Evolutionary conservation across 2,329 filamentous ascomycete genomes (phyloP).

Genomic region (Byssoonygena ceratinophila): DNA sequence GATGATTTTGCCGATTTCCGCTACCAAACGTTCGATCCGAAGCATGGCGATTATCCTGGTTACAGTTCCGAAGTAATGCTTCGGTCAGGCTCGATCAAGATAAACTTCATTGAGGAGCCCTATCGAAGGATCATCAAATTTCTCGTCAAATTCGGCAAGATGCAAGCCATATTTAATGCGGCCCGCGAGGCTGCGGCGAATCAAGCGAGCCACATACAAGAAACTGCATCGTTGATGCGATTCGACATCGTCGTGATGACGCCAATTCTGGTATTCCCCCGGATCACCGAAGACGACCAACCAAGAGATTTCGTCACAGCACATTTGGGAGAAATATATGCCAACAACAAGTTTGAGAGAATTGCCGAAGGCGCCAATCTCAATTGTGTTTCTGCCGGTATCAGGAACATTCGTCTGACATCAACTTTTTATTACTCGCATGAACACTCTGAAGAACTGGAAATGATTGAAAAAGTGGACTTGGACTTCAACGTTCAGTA

Average conservation of each 20-base stretch:
- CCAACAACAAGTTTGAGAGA: constrained; percentile 81
- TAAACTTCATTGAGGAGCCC: constrained; percentile 94
- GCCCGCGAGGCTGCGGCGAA: constrained; percentile 88
- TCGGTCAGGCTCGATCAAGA: constrained; percentile 84
- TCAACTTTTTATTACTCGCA: constrained; percentile 76
- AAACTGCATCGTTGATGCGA: constrained; percentile 79
- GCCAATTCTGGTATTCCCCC: constrained; percentile 89
- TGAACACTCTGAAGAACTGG: constrained; percentile 67
- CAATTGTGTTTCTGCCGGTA: constrained; percentile 82
- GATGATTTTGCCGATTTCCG: constrained; percentile 93
- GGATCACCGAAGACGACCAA: constrained; percentile 58
- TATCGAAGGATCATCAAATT: constrained; percentile 98
- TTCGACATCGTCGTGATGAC: constrained; percentile 91
- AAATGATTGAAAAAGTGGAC: constrained; percentile 96
- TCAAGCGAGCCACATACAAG: constrained; percentile 85
- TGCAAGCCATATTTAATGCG: constrained; percentile 98
- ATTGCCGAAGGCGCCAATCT: constrained; percentile 71
- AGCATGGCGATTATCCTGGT: constrained; percentile 70
- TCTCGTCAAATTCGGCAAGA: constrained; percentile 96
- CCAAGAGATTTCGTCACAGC: constrained; percentile 77
- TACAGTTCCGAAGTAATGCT: constrained; percentile 89
- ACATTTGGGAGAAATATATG: constrained; percentile 94
- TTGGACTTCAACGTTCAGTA: constrained; percentile 87
- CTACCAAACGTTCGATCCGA: constrained; percentile 85
- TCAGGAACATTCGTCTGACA: constrained; percentile 82